These are phyloP conservation scores for Pleurostoma richardsiae DNA, from an alignment of 2,329 filamentous ascomycete genomes.

Conservation along the genomic window DNA sequence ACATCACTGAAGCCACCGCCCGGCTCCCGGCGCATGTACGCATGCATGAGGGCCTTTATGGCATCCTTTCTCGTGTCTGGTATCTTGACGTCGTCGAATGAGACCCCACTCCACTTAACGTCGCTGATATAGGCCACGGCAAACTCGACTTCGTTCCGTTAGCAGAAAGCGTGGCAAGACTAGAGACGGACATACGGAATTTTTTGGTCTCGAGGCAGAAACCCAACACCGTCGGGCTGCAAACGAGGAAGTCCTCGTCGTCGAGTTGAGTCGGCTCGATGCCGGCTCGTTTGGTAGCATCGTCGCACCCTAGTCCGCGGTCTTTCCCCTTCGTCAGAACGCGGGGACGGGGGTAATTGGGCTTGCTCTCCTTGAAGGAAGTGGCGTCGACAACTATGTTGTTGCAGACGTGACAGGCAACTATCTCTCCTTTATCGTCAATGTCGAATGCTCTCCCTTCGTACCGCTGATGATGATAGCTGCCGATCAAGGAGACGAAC, in stretches of 20 bases:
- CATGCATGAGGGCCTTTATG: background rate
- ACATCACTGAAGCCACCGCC: constrained; percentile 2
- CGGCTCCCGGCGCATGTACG: background rate
- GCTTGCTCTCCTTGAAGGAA: background rate
- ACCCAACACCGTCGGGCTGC: constrained; percentile 12
- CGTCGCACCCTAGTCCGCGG: background rate
- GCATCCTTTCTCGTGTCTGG: constrained; percentile 3
- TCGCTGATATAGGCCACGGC: constrained; percentile 11
- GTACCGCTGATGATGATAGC: constrained; percentile 19
- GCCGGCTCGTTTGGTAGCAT: background rate
- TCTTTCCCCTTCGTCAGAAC: background rate
- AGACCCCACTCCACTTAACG: constrained; percentile 10
- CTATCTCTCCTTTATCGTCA: constrained; percentile 12
- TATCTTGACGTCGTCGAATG: constrained; percentile 15
- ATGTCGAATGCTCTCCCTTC: constrained; percentile 24
- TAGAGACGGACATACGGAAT: constrained; percentile 11
- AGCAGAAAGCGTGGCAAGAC: constrained; percentile 1
- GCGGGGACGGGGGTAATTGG: background rate
- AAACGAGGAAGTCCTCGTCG: constrained; percentile 15
- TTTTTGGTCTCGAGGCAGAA: constrained; percentile 14
- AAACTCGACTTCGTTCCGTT: constrained; percentile 15
- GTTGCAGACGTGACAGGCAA: constrained; percentile 14
- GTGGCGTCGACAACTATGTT: constrained; percentile 21
- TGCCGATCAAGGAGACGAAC: constrained; percentile 19
- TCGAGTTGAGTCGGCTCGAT: constrained; percentile 6